phyloP scores from a whole-genome alignment of 108 stramenopile genomes.

The Ochromonas danica region DNA sequence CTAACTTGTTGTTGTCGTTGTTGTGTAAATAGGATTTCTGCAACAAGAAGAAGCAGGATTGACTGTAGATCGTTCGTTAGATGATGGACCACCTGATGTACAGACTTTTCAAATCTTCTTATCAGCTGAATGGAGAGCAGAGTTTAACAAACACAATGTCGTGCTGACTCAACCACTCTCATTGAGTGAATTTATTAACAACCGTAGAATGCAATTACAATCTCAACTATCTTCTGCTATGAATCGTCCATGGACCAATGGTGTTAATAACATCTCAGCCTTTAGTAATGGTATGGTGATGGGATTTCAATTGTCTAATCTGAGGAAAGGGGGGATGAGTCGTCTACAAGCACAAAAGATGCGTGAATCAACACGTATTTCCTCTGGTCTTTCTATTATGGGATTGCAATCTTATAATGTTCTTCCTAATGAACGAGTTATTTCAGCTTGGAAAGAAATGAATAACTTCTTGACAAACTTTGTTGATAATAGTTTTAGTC shows the following conservation, averaged over 20 bases:
- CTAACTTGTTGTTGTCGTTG: too few relatives aligned
- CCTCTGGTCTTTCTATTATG: too few relatives aligned
- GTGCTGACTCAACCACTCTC: neutral
- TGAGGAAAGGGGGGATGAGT: too few relatives aligned
- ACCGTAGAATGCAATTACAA: too few relatives aligned
- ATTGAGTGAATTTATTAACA: neutral
- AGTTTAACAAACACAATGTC: neutral
- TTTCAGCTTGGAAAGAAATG: conserved; percentile 48
- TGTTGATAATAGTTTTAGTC: conserved; percentile 44
- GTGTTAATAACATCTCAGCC: too few relatives aligned
- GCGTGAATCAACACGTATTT: too few relatives aligned
- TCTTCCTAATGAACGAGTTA: neutral
- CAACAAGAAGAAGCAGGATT: conserved; percentile 63
- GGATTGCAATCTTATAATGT: neutral
- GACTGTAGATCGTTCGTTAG: conserved; percentile 62
- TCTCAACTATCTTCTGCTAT: too few relatives aligned
- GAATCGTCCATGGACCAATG: too few relatives aligned
- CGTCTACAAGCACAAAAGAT: too few relatives aligned
- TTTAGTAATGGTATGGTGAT: too few relatives aligned
- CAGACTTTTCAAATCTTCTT: conserved; percentile 56
- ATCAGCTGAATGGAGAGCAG: conserved; percentile 23
- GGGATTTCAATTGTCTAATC: too few relatives aligned
- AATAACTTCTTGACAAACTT: conserved; percentile 51
- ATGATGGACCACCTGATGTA: conserved; percentile 55
- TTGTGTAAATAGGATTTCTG: too few relatives aligned